Evolutionary conservation across 129 eudicot genomes (phyloP), one percentile per base, ranked within the genome.

Genomic region (Lactuca saligna): DNA sequence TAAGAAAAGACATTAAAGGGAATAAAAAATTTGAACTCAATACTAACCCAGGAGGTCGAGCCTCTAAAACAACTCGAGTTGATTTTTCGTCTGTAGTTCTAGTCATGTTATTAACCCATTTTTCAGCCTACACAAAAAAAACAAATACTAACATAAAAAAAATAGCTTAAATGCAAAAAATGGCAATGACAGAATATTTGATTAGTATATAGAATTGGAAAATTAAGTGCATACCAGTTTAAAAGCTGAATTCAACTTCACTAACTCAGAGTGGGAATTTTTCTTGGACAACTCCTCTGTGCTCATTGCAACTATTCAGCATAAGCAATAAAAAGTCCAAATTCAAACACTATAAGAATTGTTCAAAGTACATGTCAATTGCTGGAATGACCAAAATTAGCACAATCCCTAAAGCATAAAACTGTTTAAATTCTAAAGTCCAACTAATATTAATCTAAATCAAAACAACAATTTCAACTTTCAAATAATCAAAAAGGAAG

Each of bases 41-140:
- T 58, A 82, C 86, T 80, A 39, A 88, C 91, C 95, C 81, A 15
- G 81, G 63, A 49, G 95, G 91, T 65, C 88, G 86, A 20, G 86
- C 86, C 79, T 84, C 90, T 61, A 88, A 55, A 55, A 81, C 84
- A 44, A 78, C 82, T 72, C 78, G 71, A 59, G 75, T 72, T 25
- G 86, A 72, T 78, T 78, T 77, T 6, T 74, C 57, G 63, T 70
- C 82, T 2, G 61, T 56, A 68, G 88, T 71, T 72, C 73, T 84
- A 70, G 82, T 88, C 95, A 84, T 88, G 75, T 75, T 78, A 73
- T 75, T 82, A 60, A 88, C 95, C 95, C 95, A 88, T 54, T 78
- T 81, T 68, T 88, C 90, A 54, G 91, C 95, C 91, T 88, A 86
- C 71, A 70, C 14, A 72, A 64, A 51, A 29, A 61, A 58, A 44